These are phyloP conservation scores for Coniosporium tulheliwenetii DNA, from an alignment of 2,329 filamentous ascomycete species.

Conservation along the genomic window DNA sequence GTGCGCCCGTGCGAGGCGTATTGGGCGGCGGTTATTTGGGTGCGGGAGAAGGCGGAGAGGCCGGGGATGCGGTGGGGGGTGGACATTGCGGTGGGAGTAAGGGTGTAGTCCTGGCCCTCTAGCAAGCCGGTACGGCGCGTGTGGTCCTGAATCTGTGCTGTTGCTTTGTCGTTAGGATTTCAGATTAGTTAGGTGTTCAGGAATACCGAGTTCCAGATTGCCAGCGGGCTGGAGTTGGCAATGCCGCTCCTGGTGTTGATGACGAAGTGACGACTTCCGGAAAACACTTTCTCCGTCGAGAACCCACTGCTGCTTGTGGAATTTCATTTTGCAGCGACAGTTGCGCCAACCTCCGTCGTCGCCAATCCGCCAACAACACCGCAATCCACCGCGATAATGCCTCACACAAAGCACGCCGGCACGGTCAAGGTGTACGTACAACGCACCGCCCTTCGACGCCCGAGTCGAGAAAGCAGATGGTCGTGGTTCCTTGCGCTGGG, in stretches of 20 bases:
- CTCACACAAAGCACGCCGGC: slow-evolving; percentile 22
- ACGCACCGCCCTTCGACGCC: slow-evolving; percentile 16
- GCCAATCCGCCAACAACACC: slow-evolving; percentile 1
- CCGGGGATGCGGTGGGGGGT: slow-evolving; percentile 63
- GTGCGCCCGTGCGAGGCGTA: slow-evolving; percentile 81
- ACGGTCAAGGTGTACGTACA: slow-evolving; percentile 44
- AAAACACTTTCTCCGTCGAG: no score
- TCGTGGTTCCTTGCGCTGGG: slow-evolving; percentile 73
- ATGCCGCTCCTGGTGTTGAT: no score
- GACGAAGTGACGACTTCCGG: no score
- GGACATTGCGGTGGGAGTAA: slow-evolving; percentile 18
- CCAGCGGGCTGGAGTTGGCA: no score
- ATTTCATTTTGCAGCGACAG: no score
- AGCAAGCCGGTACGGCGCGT: neutral
- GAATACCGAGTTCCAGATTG: no score
- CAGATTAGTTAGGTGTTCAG: neutral
- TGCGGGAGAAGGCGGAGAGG: slow-evolving; percentile 77
- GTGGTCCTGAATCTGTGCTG: no score
- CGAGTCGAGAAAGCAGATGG: slow-evolving; percentile 45
- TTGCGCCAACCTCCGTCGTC: slow-evolving; percentile 5
- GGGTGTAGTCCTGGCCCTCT: neutral
- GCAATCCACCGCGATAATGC: slow-evolving; percentile 31
- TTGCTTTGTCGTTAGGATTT: neutral
- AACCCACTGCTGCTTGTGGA: no score
- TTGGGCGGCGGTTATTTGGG: slow-evolving; percentile 69